A percentile compares a stretch with the other conserved stretches of the same genome.
These are phyloP conservation scores for Hordeum pubiflorum DNA, from an alignment of 202 grass and related monocot genomes.

Conservation along the genomic window DNA sequence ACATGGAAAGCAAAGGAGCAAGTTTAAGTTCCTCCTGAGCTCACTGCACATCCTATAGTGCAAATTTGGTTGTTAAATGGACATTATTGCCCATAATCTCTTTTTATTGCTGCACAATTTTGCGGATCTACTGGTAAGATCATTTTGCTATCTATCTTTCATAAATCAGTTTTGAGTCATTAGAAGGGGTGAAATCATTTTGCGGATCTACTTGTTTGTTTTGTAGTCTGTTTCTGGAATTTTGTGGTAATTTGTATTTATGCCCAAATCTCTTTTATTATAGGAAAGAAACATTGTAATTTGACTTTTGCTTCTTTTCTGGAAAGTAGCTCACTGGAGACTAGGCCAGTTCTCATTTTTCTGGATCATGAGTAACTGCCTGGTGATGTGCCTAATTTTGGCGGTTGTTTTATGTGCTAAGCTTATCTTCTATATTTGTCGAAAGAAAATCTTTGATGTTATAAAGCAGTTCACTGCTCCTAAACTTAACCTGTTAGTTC, in stretches of 20 bases:
- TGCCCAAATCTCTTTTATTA: neutral
- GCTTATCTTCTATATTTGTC: neutral
- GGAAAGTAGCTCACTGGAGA: neutral
- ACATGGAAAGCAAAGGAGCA: neutral
- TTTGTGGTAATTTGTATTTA: conserved; percentile 1
- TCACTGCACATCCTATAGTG: neutral
- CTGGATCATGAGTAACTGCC: neutral
- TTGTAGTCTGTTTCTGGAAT: neutral
- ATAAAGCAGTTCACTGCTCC: neutral
- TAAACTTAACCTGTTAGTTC: conserved; percentile 1
- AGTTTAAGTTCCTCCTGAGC: conserved; percentile 5
- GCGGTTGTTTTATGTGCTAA: neutral
- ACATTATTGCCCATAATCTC: neutral
- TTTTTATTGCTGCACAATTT: conserved; percentile 11
- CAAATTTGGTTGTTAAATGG: neutral
- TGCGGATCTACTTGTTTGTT: neutral
- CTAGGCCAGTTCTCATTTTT: neutral
- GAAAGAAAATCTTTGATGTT: neutral
- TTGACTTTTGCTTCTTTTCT: neutral
- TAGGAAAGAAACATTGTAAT: neutral
- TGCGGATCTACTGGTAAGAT: conserved; percentile 8
- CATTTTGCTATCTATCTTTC: neutral
- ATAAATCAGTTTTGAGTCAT: neutral
- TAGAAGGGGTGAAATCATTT: neutral
- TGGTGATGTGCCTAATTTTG: conserved; percentile 16